These are phyloP conservation scores for Xylaria castorea DNA, from an alignment of 495 filamentous ascomycete species.

Conservation along the genomic window DNA sequence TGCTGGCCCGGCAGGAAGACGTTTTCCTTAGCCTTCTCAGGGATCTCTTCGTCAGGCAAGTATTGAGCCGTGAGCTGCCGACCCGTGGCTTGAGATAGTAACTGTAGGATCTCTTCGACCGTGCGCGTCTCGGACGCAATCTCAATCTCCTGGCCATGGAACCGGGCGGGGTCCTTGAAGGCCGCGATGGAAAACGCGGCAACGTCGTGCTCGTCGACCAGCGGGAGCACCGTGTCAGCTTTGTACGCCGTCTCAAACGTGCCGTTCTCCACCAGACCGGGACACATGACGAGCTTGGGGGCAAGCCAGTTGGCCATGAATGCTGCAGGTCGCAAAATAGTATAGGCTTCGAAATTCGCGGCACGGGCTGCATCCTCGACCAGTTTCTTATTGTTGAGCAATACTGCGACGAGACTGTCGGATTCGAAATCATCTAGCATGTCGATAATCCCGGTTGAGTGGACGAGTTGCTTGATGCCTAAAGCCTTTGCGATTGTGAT, in stretches of 20 bases:
- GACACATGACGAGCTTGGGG: conserved; percentile 47
- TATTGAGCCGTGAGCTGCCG: conserved; percentile 44
- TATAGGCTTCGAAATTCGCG: conserved; percentile 50
- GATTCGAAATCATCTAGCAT: conserved; percentile 31
- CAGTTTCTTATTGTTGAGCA: conserved; percentile 44
- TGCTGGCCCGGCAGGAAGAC: conserved; percentile 32
- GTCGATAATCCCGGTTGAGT: conserved; percentile 43
- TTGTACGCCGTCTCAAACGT: conserved; percentile 32
- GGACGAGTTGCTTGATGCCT: conserved; percentile 47
- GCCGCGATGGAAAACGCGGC: conserved; percentile 54
- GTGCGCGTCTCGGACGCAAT: conserved; percentile 48
- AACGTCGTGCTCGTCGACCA: conserved; percentile 58
- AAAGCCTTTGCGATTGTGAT: conserved; percentile 50
- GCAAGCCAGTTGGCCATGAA: conserved; percentile 60
- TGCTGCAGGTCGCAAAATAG: conserved; percentile 55
- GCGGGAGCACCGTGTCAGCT: conserved; percentile 42
- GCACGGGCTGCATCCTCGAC: conserved; percentile 49
- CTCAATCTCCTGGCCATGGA: conserved; percentile 46
- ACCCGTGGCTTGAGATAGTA: conserved; percentile 43
- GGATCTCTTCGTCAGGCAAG: conserved; percentile 49
- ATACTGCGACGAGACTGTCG: conserved; percentile 33
- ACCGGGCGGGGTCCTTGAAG: conserved; percentile 48
- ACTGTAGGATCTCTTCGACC: conserved; percentile 41
- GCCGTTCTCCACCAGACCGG: conserved; percentile 45
- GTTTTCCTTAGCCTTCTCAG: conserved; percentile 37